Conservation (phyloP, 2,329 filamentous ascomycete species). For the Hypoxylon sp. region DNA sequence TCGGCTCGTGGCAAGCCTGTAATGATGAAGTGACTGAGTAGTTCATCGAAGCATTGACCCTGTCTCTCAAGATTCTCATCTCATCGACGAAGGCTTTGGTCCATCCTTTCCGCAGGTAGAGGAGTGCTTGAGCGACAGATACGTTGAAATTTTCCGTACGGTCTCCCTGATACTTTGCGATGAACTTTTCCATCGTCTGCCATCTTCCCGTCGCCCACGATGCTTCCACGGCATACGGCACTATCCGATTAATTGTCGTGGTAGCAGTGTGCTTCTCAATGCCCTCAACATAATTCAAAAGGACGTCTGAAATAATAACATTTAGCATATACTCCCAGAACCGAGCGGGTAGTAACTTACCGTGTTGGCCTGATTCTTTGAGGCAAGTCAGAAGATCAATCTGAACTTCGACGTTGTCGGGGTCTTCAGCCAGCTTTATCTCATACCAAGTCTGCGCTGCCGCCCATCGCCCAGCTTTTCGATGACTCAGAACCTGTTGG, state of each 20-base stretch:
- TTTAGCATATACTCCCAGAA: conserved; percentile 39
- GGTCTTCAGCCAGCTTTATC: conserved; percentile 84
- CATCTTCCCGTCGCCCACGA: conserved; percentile 92
- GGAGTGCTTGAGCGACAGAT: conserved; percentile 78
- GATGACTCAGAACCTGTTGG: conserved; percentile 92
- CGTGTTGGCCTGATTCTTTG: conserved; percentile 95
- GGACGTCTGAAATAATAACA: conserved; percentile 71
- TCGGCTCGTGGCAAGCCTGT: conserved; percentile 85
- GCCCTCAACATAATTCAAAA: conserved; percentile 88
- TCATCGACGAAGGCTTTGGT: conserved; percentile 67
- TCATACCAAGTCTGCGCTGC: conserved; percentile 99
- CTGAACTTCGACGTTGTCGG: conserved; percentile 82
- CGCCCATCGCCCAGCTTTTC: conserved; percentile 93
- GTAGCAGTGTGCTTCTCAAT: conserved; percentile 69
- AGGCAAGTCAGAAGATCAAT: conserved; percentile 88
- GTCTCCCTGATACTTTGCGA: conserved; percentile 68
- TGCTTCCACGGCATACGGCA: conserved; percentile 90
- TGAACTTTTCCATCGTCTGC: conserved; percentile 79
- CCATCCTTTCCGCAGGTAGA: conserved; percentile 70
- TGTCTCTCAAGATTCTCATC: conserved; percentile 76
- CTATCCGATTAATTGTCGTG: conserved; percentile 72
- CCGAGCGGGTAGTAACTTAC: conserved; percentile 63
- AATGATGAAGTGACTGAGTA: conserved; percentile 84
- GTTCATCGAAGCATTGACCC: conserved; percentile 81
- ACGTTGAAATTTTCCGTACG: conserved; percentile 82